Evolutionary conservation across 306 rosid species (phyloP).

Genomic region (Acmispon strigosus): DNA sequence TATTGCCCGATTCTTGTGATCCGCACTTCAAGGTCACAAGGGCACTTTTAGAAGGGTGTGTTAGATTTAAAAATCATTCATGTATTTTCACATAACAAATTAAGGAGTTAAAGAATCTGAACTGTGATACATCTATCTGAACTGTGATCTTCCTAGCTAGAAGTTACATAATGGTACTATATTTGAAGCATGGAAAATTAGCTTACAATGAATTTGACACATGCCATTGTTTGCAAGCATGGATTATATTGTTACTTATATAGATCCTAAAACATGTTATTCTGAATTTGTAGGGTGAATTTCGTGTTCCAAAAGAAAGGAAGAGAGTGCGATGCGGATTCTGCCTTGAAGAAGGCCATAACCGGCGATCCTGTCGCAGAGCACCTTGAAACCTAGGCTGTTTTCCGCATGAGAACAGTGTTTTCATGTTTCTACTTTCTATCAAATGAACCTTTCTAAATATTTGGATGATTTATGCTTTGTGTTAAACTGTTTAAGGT

Average conservation of each 20-base stretch:
- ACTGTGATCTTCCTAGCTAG: not conserved
- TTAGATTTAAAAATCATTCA: no score
- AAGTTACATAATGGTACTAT: not conserved
- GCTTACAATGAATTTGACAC: not conserved
- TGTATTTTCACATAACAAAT: no score
- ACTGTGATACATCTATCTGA: not conserved
- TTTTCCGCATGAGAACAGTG: not conserved
- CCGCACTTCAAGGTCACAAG: no score
- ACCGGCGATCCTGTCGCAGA: not conserved
- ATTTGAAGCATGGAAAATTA: not conserved
- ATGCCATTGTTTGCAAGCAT: not conserved
- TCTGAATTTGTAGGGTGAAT: not conserved
- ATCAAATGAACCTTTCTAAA: not conserved
- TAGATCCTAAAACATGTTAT: not conserved
- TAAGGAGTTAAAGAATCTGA: no score
- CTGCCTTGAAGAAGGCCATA: slow-evolving; percentile 13
- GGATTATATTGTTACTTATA: not conserved
- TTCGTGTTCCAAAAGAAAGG: not conserved
- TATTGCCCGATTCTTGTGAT: no score
- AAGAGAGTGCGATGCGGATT: not conserved
- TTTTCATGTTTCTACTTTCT: not conserved
- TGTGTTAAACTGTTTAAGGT: not conserved
- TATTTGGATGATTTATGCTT: not conserved
- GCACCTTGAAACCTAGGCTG: not conserved
- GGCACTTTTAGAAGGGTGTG: no score